Evolutionary conservation across 192 early-diverging fungal genomes (phyloP).

Genomic region (Gryganskiella cystojenkinii): DNA sequence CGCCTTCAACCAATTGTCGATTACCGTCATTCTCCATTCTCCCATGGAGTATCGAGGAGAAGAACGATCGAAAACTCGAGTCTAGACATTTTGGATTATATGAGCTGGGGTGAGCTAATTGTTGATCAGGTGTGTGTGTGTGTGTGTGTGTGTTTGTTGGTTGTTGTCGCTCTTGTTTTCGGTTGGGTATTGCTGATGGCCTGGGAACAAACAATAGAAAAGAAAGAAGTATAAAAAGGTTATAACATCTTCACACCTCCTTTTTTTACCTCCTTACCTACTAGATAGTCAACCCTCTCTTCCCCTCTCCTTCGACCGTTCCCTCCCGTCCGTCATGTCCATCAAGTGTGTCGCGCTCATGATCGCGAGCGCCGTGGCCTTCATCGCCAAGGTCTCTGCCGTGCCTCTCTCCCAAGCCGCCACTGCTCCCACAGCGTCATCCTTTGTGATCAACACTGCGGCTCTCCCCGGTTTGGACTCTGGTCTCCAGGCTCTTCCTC

Average conservation of each 20-base stretch:
- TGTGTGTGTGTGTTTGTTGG: too few species aligned
- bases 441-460: conserved; percentile 2
- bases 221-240: too few species aligned
- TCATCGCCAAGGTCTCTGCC: conserved; percentile 4
- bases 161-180: too few species aligned
- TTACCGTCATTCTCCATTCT: neutral
- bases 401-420: neutral
- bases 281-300: neutral
- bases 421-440: neutral
- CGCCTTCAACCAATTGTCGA: neutral
- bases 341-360: conserved; percentile 1
- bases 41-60: conserved; percentile 6
- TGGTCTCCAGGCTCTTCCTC: conserved; percentile 1
- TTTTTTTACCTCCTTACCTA: neutral
- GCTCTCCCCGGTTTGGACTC: conserved; percentile 7
- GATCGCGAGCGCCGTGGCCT: conserved; percentile 2
- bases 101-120: too few species aligned
- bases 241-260: too few species aligned
- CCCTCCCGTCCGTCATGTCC: neutral
- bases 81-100: neutral
- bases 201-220: too few species aligned
- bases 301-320: too few species aligned
- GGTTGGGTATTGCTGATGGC: too few species aligned
- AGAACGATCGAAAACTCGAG: neutral
- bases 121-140: too few species aligned